Base-by-base conservation (phyloP, 108 stramenopile species). In the Cyclostephanos tholiformis region DNA sequence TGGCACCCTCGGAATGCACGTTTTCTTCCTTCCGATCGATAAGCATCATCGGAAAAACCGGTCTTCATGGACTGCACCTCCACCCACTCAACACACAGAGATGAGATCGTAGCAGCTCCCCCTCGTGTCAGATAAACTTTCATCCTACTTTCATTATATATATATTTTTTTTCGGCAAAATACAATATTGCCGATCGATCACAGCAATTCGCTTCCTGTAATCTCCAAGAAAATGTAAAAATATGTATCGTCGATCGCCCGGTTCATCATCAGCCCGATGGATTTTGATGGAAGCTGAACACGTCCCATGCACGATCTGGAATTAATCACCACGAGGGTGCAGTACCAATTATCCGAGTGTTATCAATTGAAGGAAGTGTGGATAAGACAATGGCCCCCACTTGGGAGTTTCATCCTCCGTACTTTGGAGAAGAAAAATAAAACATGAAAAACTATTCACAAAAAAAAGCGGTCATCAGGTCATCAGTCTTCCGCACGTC, bases 1-100 rank as follows among this genome's bases (percentile, higher is more conserved):
- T 87, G 86, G 85, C 89, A 90, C 72, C 89, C 89, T 26, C 87
- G n/a, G 32, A 90, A 82, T 46, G 46, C 58, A 67, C 16, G 51
- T 64, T 4, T 38, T 38, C 29, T 26, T 38, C 14, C 36, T 20
- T 19, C 16, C 56, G 56, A 25, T 8, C 6, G 52, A 25, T 53
- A 25, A 25, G 7, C 23, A 22, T 16, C 17, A 53, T 53, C 23
- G 7, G 6, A 6, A 1, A 14, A 53, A 22, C 14, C 6, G 52
- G 19, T 7, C 41, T 7, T 9, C 8, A 41, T 41, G 41, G 12
- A 0, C 41, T 41, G 7, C 41, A 41, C 41, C 12, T 41, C 41
- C 41, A 0, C 7, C 41, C 9, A 41, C 14, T 19, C n/a, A 1
- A 16, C n/a, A 7, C 52, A 1, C 7, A 53, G 19, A 19, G 41